A percentile compares a stretch with the other conserved stretches of the same genome.
Evolutionary conservation across 345 rosid species (phyloP).

Genomic region (Viola odorata): DNA sequence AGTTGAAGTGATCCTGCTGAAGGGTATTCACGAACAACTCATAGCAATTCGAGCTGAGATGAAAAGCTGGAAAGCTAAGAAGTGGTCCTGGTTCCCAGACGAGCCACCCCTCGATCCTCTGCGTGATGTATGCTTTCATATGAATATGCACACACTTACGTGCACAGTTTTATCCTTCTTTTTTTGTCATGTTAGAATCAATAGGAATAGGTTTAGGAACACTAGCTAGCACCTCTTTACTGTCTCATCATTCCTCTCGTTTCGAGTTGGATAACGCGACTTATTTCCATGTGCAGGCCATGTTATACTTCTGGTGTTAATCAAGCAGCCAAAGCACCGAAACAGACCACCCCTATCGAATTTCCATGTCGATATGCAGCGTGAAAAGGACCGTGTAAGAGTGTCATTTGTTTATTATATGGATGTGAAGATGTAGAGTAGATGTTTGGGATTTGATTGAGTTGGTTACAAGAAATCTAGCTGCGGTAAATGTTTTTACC

Average conservation of each 20-base stretch:
- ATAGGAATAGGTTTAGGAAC: too few relatives aligned
- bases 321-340: conserved; percentile 7
- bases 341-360: background rate
- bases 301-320: conserved; percentile 79
- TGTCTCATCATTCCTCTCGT: background rate
- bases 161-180: too few relatives aligned
- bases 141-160: too few relatives aligned
- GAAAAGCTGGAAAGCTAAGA: conserved; percentile 36
- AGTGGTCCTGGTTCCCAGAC: conserved; percentile 24
- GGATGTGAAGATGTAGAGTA: background rate
- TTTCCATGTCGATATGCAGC: background rate
- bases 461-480: background rate
- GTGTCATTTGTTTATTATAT: background rate
- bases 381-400: background rate
- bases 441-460: background rate
- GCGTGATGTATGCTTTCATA: conserved; percentile 37
- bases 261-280: background rate
- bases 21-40: conserved; percentile 60
- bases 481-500: background rate
- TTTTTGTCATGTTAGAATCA: too few relatives aligned
- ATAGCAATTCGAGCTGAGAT: conserved; percentile 55
- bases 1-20: conserved; percentile 48
- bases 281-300: conserved; percentile 50
- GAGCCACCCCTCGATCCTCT: conserved; percentile 26
- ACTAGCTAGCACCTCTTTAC: background rate